A percentile compares a stretch with the other conserved stretches of the same genome.
These are phyloP conservation scores for Arachnomyces sp. DNA, from an alignment of 2,329 filamentous ascomycete genomes.

Conservation along the genomic window DNA sequence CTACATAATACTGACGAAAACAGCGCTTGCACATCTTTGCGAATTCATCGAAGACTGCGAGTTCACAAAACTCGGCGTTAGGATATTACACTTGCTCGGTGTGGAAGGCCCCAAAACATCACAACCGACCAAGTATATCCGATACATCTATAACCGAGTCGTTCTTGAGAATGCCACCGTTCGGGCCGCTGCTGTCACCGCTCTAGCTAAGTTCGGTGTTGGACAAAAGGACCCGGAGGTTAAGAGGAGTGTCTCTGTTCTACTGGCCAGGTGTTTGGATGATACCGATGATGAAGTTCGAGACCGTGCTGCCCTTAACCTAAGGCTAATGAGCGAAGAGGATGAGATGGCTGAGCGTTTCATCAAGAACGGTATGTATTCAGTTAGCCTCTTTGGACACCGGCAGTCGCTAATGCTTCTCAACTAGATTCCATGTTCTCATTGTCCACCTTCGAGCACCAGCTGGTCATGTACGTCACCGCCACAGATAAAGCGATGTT, in stretches of 20 bases:
- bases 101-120: constrained; percentile 90
- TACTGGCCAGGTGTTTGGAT: constrained; percentile 87
- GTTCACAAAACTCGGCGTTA: constrained; percentile 93
- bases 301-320: constrained; percentile 85
- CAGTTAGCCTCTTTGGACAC: too few species aligned
- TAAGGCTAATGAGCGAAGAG: constrained; percentile 85
- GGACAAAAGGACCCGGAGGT: constrained; percentile 94
- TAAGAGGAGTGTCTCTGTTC: constrained; percentile 87
- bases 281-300: constrained; percentile 97
- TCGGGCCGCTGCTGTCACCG: constrained; percentile 87
- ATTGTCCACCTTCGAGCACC: constrained; percentile 88
- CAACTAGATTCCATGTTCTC: constrained; percentile 82
- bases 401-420: constrained; percentile 14
- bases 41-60: constrained; percentile 99
- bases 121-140: constrained; percentile 96
- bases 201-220: constrained; percentile 92
- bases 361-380: constrained; percentile 72
- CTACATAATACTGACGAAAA: constrained; percentile 15
- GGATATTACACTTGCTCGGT: constrained; percentile 88
- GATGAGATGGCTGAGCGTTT: constrained; percentile 79
- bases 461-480: constrained; percentile 95
- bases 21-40: constrained; percentile 84
- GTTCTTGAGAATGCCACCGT: constrained; percentile 96
- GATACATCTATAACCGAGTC: constrained; percentile 98
- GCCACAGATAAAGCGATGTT: constrained; percentile 84